A percentile compares a stretch with the other conserved stretches of the same genome.
phyloP scores from a whole-genome alignment of 805 yeast genomes.

The Naumovozyma castellii region DNA sequence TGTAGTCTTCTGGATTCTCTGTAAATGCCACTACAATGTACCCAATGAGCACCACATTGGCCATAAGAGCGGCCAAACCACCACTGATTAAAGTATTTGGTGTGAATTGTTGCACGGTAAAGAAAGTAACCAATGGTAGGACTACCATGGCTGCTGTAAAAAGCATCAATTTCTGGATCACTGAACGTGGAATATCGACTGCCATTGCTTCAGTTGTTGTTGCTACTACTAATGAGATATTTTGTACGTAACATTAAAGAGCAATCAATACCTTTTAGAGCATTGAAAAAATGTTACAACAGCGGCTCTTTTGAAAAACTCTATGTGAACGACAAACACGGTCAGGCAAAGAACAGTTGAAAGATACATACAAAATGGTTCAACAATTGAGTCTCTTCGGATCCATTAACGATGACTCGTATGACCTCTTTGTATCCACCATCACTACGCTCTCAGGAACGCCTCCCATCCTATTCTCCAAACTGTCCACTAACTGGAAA shows the following conservation, averaged over 20 bases:
- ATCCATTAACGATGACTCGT: constrained; percentile 23
- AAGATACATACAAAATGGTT: constrained; percentile 16
- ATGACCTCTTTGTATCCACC: constrained; percentile 23
- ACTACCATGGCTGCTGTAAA: constrained; percentile 72
- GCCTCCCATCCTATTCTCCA: constrained; percentile 24
- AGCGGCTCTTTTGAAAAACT: too few relatives aligned
- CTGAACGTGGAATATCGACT: constrained; percentile 39
- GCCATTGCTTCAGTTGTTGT: constrained; percentile 20
- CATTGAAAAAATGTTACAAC: neutral
- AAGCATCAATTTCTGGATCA: constrained; percentile 56
- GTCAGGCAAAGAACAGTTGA: too few relatives aligned
- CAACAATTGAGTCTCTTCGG: constrained; percentile 26
- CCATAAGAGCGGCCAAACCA: constrained; percentile 69
- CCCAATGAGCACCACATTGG: constrained; percentile 64
- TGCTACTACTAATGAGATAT: neutral
- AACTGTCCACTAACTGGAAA: constrained; percentile 20
- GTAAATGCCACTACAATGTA: constrained; percentile 66
- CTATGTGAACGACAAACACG: too few relatives aligned
- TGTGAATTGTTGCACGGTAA: constrained; percentile 37
- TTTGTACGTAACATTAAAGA: too few relatives aligned
- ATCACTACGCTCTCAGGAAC: constrained; percentile 23
- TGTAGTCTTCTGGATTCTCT: constrained; percentile 42
- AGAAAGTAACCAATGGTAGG: constrained; percentile 57
- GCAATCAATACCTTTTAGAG: neutral
- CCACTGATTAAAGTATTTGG: constrained; percentile 58